Percentiles rank a stretch among this genome's conserved stretches.
Conservation (phyloP, 345 rosid species). For the Theobroma cacao region DNA sequence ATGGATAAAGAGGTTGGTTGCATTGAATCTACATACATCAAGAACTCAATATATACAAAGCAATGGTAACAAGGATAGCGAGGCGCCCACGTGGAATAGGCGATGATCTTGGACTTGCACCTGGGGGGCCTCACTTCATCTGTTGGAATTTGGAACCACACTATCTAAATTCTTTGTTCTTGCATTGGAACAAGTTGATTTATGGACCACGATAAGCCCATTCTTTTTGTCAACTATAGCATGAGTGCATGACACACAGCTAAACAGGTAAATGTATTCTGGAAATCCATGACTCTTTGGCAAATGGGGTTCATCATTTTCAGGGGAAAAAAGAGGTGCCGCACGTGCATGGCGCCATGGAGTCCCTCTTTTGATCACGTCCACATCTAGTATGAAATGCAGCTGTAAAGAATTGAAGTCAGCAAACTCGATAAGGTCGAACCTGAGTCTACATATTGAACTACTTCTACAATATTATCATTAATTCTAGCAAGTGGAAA, state of each 20-base stretch:
- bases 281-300: not conserved
- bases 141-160: constrained; percentile 29
- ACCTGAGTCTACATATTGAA: not conserved
- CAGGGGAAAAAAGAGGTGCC: not conserved
- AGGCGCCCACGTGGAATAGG: constrained; percentile 21
- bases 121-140: constrained; percentile 14
- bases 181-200: constrained; percentile 14
- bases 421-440: constrained; percentile 4
- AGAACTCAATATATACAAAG: not conserved
- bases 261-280: not conserved
- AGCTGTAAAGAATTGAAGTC: not conserved
- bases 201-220: constrained; percentile 18
- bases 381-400: not conserved
- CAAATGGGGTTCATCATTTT: constrained; percentile 5
- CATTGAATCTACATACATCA: not conserved
- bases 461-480: not conserved
- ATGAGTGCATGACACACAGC: not conserved
- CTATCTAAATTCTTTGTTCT: constrained; percentile 4
- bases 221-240: not conserved
- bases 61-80: constrained; percentile 10
- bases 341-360: not conserved
- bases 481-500: not conserved
- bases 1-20: not conserved
- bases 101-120: not conserved
- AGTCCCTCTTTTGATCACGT: not conserved